These are phyloP conservation scores for Sporothrix inflata DNA, from an alignment of 2,329 filamentous ascomycete species.

Conservation along the genomic window DNA sequence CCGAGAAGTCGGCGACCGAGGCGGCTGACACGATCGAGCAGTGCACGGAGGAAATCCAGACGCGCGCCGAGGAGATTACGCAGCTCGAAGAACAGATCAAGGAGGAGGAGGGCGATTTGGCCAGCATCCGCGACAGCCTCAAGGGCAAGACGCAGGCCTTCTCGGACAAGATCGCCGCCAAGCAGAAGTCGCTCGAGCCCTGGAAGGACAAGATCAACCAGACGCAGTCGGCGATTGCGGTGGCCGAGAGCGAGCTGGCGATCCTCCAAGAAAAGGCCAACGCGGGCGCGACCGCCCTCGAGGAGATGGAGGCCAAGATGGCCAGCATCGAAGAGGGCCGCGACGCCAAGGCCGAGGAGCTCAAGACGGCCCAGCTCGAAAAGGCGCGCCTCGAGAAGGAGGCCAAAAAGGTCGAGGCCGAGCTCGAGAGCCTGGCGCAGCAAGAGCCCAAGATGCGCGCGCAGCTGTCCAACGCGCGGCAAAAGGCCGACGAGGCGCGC, in stretches of 20 bases:
- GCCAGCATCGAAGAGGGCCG: slow-evolving; percentile 71
- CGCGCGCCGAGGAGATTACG: slow-evolving; percentile 72
- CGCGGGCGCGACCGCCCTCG: slow-evolving; percentile 79
- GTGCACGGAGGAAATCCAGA: slow-evolving; percentile 76
- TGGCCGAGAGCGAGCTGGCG: slow-evolving; percentile 90
- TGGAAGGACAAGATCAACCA: slow-evolving; percentile 98
- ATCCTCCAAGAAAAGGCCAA: slow-evolving; percentile 90
- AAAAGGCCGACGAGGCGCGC: slow-evolving; percentile 94
- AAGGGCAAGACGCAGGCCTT: slow-evolving; percentile 96
- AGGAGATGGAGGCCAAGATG: slow-evolving; percentile 83
- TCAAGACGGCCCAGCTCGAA: slow-evolving; percentile 74
- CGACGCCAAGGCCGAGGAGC: slow-evolving; percentile 69
- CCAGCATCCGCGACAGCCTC: slow-evolving; percentile 79
- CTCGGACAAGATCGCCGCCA: slow-evolving; percentile 86
- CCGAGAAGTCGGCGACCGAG: slow-evolving; percentile 73
- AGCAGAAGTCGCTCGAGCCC: slow-evolving; percentile 92
- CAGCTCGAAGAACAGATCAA: slow-evolving; percentile 76
- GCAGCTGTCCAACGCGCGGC: slow-evolving; percentile 84
- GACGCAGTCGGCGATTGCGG: slow-evolving; percentile 90
- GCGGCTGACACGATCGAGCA: slow-evolving; percentile 78
- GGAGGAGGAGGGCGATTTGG: slow-evolving; percentile 78
- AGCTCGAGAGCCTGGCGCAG: slow-evolving; percentile 71
- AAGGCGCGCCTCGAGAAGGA: slow-evolving; percentile 76
- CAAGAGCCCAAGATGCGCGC: slow-evolving; percentile 82
- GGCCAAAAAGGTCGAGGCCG: slow-evolving; percentile 68